Conservation (phyloP, 2,329 filamentous ascomycete genomes). For the Pestalotiopsis sp. region DNA sequence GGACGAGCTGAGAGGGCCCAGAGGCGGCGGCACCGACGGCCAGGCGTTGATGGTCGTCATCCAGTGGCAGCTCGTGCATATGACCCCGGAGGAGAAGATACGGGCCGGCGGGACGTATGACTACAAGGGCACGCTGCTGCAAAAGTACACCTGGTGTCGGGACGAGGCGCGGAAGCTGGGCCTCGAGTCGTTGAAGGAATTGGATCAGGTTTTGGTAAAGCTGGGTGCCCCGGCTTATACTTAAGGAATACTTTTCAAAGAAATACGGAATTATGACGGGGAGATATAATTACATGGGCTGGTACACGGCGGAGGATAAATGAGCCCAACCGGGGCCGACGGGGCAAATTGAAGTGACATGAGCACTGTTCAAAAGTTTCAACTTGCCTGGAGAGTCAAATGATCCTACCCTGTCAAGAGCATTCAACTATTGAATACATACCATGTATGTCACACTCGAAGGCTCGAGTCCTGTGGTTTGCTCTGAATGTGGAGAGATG, state of each 20-base stretch:
- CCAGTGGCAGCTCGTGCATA: not conserved
- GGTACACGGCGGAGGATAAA: not conserved
- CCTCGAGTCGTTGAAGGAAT: not conserved
- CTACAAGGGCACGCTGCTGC: not conserved
- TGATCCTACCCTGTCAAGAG: too few species aligned
- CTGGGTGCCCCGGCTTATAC: not conserved
- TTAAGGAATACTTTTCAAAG: not conserved
- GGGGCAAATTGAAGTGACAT: too few species aligned
- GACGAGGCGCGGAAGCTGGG: not conserved
- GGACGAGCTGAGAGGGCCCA: not conserved
- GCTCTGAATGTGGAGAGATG: too few species aligned
- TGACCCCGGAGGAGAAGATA: not conserved
- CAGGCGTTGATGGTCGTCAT: not conserved
- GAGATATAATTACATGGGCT: not conserved
- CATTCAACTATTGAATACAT: too few species aligned
- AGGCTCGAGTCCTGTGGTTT: too few species aligned
- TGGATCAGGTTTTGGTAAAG: not conserved
- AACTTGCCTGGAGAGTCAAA: too few species aligned
- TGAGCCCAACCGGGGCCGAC: too few species aligned
- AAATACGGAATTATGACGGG: too few species aligned
- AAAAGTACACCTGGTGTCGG: constrained; percentile 1
- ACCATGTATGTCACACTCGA: too few species aligned
- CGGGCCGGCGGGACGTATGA: not conserved
- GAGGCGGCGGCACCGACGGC: not conserved
- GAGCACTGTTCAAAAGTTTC: too few species aligned